Conservation (phyloP, 441 rosid genomes). For the Biscutella laevigata region DNA sequence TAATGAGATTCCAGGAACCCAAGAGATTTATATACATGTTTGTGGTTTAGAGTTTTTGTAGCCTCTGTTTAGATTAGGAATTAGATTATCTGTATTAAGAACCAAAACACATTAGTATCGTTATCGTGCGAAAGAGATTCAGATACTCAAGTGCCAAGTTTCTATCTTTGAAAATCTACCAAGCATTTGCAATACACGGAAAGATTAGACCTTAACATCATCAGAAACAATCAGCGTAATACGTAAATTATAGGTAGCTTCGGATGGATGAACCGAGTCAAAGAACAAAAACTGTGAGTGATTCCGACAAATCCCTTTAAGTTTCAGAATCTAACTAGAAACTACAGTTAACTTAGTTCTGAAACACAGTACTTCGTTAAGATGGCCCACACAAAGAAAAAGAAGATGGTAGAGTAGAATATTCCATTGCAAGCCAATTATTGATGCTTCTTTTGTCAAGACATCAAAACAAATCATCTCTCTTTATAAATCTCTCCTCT, state of each 20-base stretch:
- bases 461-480: neutral
- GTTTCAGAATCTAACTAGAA: too few relatives aligned
- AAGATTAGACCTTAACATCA: too few relatives aligned
- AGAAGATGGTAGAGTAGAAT: too few relatives aligned
- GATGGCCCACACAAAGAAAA: too few relatives aligned
- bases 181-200: neutral
- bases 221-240: too few relatives aligned
- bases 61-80: slow-evolving; percentile 11
- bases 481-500: too few relatives aligned
- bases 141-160: neutral
- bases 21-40: neutral
- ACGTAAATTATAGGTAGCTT: slow-evolving; percentile 30
- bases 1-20: slow-evolving; percentile 20
- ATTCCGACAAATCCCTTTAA: slow-evolving; percentile 17
- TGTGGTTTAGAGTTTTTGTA: slow-evolving; percentile 12
- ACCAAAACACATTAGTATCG: slow-evolving; percentile 8
- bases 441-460: too few relatives aligned
- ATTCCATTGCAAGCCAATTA: too few relatives aligned
- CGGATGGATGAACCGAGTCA: slow-evolving; percentile 44
- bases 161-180: slow-evolving; percentile 2
- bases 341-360: too few relatives aligned
- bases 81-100: slow-evolving; percentile 11
- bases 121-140: neutral
- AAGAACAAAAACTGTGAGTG: slow-evolving; percentile 38
- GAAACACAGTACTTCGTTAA: too few relatives aligned